Evolutionary conservation across 2,329 filamentous ascomycete genomes (phyloP).

Genomic region (Exophiala viscosa): DNA sequence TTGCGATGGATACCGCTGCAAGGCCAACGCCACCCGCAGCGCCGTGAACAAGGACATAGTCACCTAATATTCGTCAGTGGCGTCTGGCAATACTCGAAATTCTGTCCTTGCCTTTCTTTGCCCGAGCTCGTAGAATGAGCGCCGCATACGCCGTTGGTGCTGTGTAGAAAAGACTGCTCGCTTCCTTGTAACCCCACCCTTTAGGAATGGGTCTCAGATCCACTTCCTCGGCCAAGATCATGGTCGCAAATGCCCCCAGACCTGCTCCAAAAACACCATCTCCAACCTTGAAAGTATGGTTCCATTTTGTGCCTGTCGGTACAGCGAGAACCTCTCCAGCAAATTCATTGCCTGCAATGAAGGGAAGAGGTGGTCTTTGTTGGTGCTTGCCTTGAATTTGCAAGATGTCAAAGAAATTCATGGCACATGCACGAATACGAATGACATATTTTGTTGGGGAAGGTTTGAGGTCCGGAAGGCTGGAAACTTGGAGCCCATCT

Average conservation of each 20-base stretch:
- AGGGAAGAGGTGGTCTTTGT: constrained; percentile 79
- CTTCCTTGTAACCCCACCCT: constrained; percentile 78
- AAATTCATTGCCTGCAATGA: constrained; percentile 83
- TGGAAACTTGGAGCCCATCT: constrained; percentile 69
- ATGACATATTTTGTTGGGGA: constrained; percentile 74
- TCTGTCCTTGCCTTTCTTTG: constrained; percentile 65
- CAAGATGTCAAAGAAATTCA: constrained; percentile 95
- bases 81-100: constrained; percentile 58
- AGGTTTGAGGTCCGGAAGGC: constrained; percentile 70
- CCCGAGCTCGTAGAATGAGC: constrained; percentile 69
- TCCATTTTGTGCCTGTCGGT: constrained; percentile 44
- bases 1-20: constrained; percentile 87
- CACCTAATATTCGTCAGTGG: constrained; percentile 47
- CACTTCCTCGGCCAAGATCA: constrained; percentile 63
- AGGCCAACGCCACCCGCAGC: constrained; percentile 88
- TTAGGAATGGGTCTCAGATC: constrained; percentile 68
- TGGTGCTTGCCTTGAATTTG: constrained; percentile 96
- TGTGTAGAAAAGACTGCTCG: constrained; percentile 84
- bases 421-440: constrained; percentile 76
- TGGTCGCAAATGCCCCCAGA: constrained; percentile 81
- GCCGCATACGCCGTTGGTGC: constrained; percentile 85
- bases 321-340: constrained; percentile 68
- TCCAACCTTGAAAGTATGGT: constrained; percentile 66
- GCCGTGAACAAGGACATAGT: constrained; percentile 85
- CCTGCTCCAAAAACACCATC: constrained; percentile 79